Base-by-base conservation (phyloP, 163 green algal genomes). In the Volvox carteri region DNA sequence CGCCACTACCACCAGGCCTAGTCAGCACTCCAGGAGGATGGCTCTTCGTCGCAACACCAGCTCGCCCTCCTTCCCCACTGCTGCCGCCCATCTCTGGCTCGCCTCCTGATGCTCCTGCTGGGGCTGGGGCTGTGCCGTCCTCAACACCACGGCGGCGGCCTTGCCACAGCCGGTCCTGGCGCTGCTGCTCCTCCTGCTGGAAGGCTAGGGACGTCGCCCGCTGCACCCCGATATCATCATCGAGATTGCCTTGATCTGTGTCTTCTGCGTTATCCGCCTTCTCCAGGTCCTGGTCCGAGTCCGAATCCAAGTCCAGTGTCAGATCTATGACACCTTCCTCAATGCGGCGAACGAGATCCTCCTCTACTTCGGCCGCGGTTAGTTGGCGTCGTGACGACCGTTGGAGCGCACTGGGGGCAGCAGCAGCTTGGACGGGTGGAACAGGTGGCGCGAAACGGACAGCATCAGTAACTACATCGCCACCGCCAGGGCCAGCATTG, bases 301-400 rank as follows among this genome's bases (percentile, higher is more conserved):
- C 84, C 23, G 50, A 65, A 41, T 90, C 85, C 37, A 44, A 75
- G 25, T 77, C 46, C 41, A 90, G 41, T 0, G 74, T 86, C 41
- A 90, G 33, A 46, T 90, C 85, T 1, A 90, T 74, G n/a, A 90
- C 46, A 11, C 60, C 56, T n/a, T 88, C 70, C 68, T 87, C 48
- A 2, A 79, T 65, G 23, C 84, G 56, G 6, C 42, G 54, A 1
- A 78, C 41, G 37, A 80, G 33, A 7, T 84, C 48, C 33, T 37
- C 48, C 78, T 85, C 54, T 21, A 80, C 52, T 37, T 58, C 87
- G 18, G 39, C 52, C 1, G 58, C 52, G 14, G 25, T 48, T 21
- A 14, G 16, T 0, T 16, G 35, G 16, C 28, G 41, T 48, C 33
- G 52, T 9, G 4, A 6, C 19, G 46, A n/a, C 68, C 28, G 1